A percentile compares a stretch with the other conserved stretches of the same genome.
Evolutionary conservation across 805 yeast species (phyloP).

Genomic region (Metschnikowia cubensis): DNA sequence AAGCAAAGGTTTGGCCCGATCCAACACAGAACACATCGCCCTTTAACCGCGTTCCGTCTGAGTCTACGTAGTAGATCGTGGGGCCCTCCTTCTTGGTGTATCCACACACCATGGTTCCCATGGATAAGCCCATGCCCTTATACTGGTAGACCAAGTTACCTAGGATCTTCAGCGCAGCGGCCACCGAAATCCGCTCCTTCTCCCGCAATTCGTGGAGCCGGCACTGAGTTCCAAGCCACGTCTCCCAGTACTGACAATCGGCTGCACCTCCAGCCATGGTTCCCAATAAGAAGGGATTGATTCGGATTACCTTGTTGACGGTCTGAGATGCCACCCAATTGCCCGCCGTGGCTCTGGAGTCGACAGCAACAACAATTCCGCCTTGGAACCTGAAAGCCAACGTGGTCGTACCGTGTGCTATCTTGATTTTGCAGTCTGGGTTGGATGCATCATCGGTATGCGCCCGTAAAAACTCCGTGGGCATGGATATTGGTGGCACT

Average conservation of each 20-base stretch:
- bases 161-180: constrained; percentile 93
- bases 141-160: constrained; percentile 86
- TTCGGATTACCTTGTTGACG: constrained; percentile 94
- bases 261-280: constrained; percentile 99
- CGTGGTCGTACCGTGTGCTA: constrained; percentile 99
- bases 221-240: constrained; percentile 97
- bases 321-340: constrained; percentile 98
- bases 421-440: constrained; percentile 91
- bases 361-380: constrained; percentile 94
- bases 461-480: constrained; percentile 92
- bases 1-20: constrained; percentile 98
- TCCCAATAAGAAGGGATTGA: constrained; percentile 90
- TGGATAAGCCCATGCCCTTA: constrained; percentile 96
- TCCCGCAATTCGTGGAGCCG: constrained; percentile 91
- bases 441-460: constrained; percentile 93
- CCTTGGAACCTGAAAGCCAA: constrained; percentile 94
- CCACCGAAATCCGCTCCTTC: constrained; percentile 90
- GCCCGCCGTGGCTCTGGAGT: constrained; percentile 97
- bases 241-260: constrained; percentile 98
- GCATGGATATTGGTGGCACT: constrained; percentile 81
- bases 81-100: constrained; percentile 95
- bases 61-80: constrained; percentile 90
- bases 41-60: constrained; percentile 92
- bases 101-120: constrained; percentile 99
- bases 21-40: constrained; percentile 97